Evolutionary conservation across 805 yeast species (phyloP).

Genomic region (Yamadazyma tumulicola): DNA sequence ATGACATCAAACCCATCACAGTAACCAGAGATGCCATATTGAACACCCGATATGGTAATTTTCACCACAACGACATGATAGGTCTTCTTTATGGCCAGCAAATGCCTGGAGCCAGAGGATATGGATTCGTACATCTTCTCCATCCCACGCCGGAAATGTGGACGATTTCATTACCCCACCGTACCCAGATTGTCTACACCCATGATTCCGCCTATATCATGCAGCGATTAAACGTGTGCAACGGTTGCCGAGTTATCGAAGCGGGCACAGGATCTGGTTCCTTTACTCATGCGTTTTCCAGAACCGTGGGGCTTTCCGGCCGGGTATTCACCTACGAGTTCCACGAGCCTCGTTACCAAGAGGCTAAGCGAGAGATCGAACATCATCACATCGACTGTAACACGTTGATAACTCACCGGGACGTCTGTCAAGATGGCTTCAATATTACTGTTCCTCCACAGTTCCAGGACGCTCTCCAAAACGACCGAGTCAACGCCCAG

Average conservation of each 20-base stretch:
- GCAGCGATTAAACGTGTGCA: constrained; percentile 70
- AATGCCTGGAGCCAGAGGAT: constrained; percentile 67
- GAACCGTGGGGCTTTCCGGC: constrained; percentile 65
- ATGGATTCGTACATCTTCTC: constrained; percentile 81
- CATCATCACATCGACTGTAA: constrained; percentile 61
- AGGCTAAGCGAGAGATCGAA: constrained; percentile 74
- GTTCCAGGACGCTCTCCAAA: constrained; percentile 13
- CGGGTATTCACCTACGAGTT: constrained; percentile 83
- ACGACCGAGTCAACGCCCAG: constrained; percentile 52
- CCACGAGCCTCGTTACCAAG: constrained; percentile 77
- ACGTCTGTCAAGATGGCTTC: constrained; percentile 89
- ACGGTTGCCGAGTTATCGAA: constrained; percentile 81
- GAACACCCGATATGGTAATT: constrained; percentile 87
- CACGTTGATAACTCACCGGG: constrained; percentile 79
- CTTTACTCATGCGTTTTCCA: constrained; percentile 86
- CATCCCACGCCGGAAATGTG: constrained; percentile 95
- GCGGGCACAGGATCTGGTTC: constrained; percentile 99
- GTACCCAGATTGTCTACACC: constrained; percentile 96
- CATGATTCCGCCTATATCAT: constrained; percentile 91
- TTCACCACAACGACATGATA: constrained; percentile 80
- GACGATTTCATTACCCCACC: constrained; percentile 93
- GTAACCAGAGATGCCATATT: constrained; percentile 58
- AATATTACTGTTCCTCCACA: constrained; percentile 38
- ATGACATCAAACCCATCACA: constrained; percentile 69
- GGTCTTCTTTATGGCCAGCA: constrained; percentile 84